These are phyloP conservation scores for Hypoxylon sp. DNA, from an alignment of 2,329 filamentous ascomycete genomes.

Conservation along the genomic window DNA sequence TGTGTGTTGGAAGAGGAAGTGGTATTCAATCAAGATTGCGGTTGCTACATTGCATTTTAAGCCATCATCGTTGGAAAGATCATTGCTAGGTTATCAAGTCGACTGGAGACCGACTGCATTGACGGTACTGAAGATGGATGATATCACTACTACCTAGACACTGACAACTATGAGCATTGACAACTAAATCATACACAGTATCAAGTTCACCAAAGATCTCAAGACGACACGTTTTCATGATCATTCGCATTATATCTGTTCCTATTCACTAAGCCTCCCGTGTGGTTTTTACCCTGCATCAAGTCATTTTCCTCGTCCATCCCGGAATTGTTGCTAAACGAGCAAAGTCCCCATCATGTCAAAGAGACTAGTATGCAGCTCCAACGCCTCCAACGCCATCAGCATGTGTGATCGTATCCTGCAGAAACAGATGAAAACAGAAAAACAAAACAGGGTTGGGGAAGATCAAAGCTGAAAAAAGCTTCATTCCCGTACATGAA, in stretches of 20 bases:
- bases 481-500: conserved; percentile 24
- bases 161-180: too few relatives aligned
- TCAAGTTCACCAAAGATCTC: background rate
- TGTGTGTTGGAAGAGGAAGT: background rate
- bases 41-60: too few relatives aligned
- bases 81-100: background rate
- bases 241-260: conserved; percentile 38
- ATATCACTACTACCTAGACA: too few relatives aligned
- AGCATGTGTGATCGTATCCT: conserved; percentile 19
- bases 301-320: conserved; percentile 32
- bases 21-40: background rate
- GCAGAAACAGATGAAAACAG: conserved; percentile 11
- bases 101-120: background rate
- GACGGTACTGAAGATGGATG: too few relatives aligned
- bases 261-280: conserved; percentile 30
- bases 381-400: conserved; percentile 24
- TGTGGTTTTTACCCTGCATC: conserved; percentile 31
- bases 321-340: background rate
- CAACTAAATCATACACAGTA: background rate
- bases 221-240: conserved; percentile 28
- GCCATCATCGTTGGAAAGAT: too few relatives aligned
- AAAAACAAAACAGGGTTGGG: background rate
- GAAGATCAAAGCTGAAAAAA: conserved; percentile 15
- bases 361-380: background rate
- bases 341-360: conserved; percentile 1